These are phyloP conservation scores for Pseudogymnoascus verrucosus DNA, from an alignment of 2,329 filamentous ascomycete species.

Conservation along the genomic window DNA sequence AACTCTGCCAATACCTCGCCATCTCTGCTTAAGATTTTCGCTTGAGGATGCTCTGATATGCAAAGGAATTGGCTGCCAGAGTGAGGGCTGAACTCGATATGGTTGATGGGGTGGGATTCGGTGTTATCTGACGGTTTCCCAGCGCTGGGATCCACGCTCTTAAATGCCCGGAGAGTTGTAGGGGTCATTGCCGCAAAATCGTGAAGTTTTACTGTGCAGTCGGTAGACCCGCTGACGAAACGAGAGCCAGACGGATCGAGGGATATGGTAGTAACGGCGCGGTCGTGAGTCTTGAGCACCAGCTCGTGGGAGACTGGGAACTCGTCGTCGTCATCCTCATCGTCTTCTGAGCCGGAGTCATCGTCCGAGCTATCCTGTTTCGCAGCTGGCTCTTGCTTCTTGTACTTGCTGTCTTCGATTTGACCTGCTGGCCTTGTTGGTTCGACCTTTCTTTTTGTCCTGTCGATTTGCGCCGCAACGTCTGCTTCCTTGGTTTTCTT, in stretches of 20 bases:
- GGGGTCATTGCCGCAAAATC: conserved; percentile 95
- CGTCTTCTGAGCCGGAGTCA: conserved; percentile 36
- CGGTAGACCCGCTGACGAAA: conserved; percentile 81
- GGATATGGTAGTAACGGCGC: conserved; percentile 74
- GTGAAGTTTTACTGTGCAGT: conserved; percentile 86
- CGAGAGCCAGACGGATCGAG: conserved; percentile 79
- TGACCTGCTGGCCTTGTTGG: conserved; percentile 20
- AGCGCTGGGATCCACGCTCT: conserved; percentile 77
- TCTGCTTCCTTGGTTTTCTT: conserved; percentile 69
- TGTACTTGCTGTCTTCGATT: conserved; percentile 24
- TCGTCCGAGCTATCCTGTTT: conserved; percentile 33
- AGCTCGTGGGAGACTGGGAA: conserved; percentile 91
- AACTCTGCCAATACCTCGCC: conserved; percentile 82
- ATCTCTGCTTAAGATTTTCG: conserved; percentile 82
- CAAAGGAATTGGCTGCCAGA: conserved; percentile 77
- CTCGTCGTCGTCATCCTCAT: conserved; percentile 68
- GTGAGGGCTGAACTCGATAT: conserved; percentile 76
- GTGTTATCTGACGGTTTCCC: conserved; percentile 61
- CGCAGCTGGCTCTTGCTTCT: conserved; percentile 24
- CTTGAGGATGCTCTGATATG: conserved; percentile 80
- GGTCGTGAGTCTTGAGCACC: conserved; percentile 84
- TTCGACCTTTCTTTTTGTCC: conserved; percentile 54
- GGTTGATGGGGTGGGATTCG: conserved; percentile 83
- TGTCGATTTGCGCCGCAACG: conserved; percentile 72
- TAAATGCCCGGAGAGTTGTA: conserved; percentile 88